Conservation (phyloP, 306 rosid genomes). For the Prunus kanzakura region DNA sequence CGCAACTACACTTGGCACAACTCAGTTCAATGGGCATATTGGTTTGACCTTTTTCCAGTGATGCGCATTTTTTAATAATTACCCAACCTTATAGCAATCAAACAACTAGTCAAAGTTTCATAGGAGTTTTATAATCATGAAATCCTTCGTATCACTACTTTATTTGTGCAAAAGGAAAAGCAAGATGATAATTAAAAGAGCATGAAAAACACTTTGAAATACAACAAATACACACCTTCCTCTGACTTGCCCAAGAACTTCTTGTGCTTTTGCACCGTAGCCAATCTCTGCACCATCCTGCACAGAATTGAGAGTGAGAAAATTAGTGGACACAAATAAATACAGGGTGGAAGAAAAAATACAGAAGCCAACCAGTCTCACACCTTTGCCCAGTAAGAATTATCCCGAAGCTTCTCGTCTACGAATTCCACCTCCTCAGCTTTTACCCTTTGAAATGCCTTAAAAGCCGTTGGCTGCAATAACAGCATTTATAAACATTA, state of each 20-base stretch:
- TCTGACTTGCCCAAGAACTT: constrained; percentile 87
- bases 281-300: constrained; percentile 91
- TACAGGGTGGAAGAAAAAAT: background rate
- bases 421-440: constrained; percentile 50
- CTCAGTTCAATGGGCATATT: background rate
- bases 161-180: background rate
- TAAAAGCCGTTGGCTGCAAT: constrained; percentile 62
- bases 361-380: constrained; percentile 22
- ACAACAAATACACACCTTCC: constrained; percentile 58
- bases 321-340: constrained; percentile 8
- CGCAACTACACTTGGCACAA: background rate
- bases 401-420: constrained; percentile 78
- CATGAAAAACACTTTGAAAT: background rate
- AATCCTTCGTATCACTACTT: background rate
- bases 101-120: background rate
- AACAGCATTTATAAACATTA: constrained; percentile 19
- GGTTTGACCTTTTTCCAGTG: background rate
- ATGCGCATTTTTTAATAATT: background rate
- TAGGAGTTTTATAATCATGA: background rate
- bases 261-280: constrained; percentile 97
- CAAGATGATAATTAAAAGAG: background rate
- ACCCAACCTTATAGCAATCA: background rate
- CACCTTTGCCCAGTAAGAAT: constrained; percentile 98
- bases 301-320: constrained; percentile 17
- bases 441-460: constrained; percentile 79